phyloP scores from a whole-genome alignment of 2,329 filamentous ascomycete genomes.

The Fusarium sororula region DNA sequence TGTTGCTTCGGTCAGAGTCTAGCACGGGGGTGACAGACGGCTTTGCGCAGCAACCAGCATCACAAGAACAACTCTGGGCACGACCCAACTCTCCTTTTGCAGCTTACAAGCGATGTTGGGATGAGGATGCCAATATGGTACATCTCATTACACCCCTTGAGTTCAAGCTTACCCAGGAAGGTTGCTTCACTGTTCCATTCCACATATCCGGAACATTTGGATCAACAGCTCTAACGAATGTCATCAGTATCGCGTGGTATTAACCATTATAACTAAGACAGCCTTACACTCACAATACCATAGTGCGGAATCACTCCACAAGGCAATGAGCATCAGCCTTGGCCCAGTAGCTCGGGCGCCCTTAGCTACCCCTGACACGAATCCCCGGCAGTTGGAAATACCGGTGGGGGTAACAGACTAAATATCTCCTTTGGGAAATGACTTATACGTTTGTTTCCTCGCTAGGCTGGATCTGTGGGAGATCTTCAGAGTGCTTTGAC shows the following conservation, averaged over 20 bases:
- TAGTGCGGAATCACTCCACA: neutral
- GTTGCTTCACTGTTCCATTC: neutral
- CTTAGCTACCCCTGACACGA: neutral
- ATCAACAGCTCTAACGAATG: slow-evolving; percentile 21
- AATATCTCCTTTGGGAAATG: neutral
- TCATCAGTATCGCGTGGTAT: slow-evolving; percentile 17
- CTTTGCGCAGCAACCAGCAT: neutral
- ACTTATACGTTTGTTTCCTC: neutral
- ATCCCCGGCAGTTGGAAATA: neutral
- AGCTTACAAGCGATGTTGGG: fast-evolving
- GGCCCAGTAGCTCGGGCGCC: neutral
- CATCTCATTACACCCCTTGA: fast-evolving
- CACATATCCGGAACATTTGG: neutral
- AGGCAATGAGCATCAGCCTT: slow-evolving; percentile 5
- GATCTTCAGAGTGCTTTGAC: slow-evolving; percentile 18
- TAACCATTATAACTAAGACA: neutral
- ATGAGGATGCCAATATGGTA: fast-evolving
- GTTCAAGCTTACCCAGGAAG: neutral
- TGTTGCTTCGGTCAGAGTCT: neutral
- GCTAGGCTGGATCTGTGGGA: slow-evolving; percentile 1
- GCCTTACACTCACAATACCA: neutral
- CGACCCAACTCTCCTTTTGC: neutral
- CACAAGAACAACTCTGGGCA: neutral
- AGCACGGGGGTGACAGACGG: fast-evolving
- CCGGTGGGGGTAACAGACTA: neutral